A percentile compares a stretch with the other conserved stretches of the same genome.
Evolutionary conservation across 2,329 filamentous ascomycete species (phyloP).

Genomic region (Gaeumannomyces sp.): DNA sequence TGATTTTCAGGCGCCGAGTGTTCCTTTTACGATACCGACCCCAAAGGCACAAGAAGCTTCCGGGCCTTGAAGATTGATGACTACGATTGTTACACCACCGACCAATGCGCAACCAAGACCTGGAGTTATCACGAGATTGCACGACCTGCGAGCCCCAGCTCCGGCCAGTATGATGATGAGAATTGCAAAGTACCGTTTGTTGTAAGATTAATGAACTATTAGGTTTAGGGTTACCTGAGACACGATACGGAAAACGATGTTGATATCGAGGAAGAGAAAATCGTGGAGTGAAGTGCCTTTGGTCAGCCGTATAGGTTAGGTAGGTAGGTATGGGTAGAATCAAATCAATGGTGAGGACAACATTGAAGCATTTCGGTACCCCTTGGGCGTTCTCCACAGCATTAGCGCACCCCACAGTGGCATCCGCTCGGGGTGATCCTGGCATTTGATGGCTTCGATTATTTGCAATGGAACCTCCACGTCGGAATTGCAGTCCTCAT

Average conservation of each 20-base stretch:
- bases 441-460: not conserved
- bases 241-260: not conserved
- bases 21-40: not conserved
- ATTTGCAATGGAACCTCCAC: not conserved
- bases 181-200: not conserved
- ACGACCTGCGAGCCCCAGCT: not conserved
- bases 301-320: too few species aligned
- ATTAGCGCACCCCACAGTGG: not conserved
- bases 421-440: not conserved
- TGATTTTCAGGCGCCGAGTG: constrained; percentile 22
- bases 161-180: too few species aligned
- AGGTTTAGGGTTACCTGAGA: not conserved
- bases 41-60: not conserved
- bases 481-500: not conserved
- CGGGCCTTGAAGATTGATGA: not conserved
- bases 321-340: too few species aligned
- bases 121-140: not conserved
- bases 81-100: too few species aligned
- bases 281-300: too few species aligned
- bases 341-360: too few species aligned
- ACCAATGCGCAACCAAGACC: not conserved
- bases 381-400: not conserved
- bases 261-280: too few species aligned
- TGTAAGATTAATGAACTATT: not conserved
- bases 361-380: not conserved